Evolutionary conservation across 176 grass and related monocot genomes (phyloP).

Genomic region (Carex cristatella): DNA sequence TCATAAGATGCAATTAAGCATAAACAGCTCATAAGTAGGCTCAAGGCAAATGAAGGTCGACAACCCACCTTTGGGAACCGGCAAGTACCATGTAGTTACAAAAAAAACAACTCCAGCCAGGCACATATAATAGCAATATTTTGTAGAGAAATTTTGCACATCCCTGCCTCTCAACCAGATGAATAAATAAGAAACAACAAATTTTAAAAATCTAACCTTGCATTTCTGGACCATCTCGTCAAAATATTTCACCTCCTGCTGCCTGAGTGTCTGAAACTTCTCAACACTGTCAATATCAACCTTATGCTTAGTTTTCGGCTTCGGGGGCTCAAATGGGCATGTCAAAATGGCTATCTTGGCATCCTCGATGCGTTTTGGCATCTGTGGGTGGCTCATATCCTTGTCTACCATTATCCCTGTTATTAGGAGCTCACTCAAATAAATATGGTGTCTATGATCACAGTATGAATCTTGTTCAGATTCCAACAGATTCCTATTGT

Average conservation of each 20-base stretch:
- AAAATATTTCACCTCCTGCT: constrained; percentile 87
- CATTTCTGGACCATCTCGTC: constrained; percentile 99
- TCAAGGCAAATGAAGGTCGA: neutral
- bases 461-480: neutral
- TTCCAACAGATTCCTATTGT: neutral
- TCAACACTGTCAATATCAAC: constrained; percentile 96
- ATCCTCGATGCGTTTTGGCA: constrained; percentile 96
- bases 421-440: neutral
- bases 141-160: neutral
- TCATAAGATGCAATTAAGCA: neutral
- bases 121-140: neutral
- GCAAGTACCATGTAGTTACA: neutral
- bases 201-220: constrained; percentile 51
- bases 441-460: neutral
- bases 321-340: constrained; percentile 98
- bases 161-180: neutral
- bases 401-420: constrained; percentile 74
- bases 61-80: neutral
- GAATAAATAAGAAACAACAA: neutral
- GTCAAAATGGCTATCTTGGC: constrained; percentile 92
- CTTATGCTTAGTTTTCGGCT: constrained; percentile 99
- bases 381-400: constrained; percentile 99
- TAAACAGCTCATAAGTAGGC: neutral
- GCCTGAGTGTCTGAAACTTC: constrained; percentile 72
- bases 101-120: neutral